These are phyloP conservation scores for Ophiocordyceps sinensis DNA, from an alignment of 2,329 filamentous ascomycete species.

Conservation along the genomic window DNA sequence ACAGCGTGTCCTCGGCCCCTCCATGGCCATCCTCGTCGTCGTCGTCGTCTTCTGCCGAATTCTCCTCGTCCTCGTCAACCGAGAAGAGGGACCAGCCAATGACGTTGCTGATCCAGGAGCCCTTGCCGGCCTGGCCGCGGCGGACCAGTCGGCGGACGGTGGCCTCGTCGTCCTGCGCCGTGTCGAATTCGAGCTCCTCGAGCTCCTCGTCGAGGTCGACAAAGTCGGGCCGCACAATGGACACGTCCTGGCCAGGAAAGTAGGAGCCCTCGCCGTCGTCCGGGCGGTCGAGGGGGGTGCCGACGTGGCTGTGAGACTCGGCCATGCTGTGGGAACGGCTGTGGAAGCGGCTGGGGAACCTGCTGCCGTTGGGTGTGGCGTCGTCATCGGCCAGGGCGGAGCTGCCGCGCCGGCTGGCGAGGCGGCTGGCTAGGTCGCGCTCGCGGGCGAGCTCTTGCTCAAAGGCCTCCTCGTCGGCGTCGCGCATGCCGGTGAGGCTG, in stretches of 20 bases:
- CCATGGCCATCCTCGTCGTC: slow-evolving; percentile 16
- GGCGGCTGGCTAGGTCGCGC: slow-evolving; percentile 20
- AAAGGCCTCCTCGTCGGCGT: slow-evolving; percentile 37
- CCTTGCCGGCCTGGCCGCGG: slow-evolving; percentile 33
- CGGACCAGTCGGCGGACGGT: slow-evolving; percentile 42
- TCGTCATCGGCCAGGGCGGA: slow-evolving; percentile 22
- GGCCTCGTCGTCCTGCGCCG: slow-evolving; percentile 41
- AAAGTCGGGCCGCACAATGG: slow-evolving; percentile 43
- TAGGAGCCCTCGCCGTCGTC: slow-evolving; percentile 24
- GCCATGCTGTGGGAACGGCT: slow-evolving; percentile 25
- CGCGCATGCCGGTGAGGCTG: slow-evolving; percentile 36
- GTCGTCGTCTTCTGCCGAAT: slow-evolving; percentile 27
- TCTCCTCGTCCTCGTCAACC: slow-evolving; percentile 45
- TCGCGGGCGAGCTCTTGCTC: slow-evolving; percentile 37
- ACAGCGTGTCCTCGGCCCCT: slow-evolving; percentile 14
- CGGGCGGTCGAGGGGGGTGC: slow-evolving; percentile 28
- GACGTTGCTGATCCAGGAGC: slow-evolving; percentile 44
- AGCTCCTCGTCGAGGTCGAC: slow-evolving; percentile 46
- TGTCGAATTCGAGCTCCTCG: slow-evolving; percentile 37
- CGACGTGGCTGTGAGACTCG: slow-evolving; percentile 21
- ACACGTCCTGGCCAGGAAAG: slow-evolving; percentile 22
- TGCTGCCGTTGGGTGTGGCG: slow-evolving; percentile 25
- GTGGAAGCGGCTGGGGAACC: slow-evolving; percentile 31
- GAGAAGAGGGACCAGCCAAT: slow-evolving; percentile 48
- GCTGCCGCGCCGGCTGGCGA: slow-evolving; percentile 32